Percentiles rank a stretch among this genome's conserved stretches.
Conservation (phyloP, 331 rosid species). For the Pyrus hybrid region DNA sequence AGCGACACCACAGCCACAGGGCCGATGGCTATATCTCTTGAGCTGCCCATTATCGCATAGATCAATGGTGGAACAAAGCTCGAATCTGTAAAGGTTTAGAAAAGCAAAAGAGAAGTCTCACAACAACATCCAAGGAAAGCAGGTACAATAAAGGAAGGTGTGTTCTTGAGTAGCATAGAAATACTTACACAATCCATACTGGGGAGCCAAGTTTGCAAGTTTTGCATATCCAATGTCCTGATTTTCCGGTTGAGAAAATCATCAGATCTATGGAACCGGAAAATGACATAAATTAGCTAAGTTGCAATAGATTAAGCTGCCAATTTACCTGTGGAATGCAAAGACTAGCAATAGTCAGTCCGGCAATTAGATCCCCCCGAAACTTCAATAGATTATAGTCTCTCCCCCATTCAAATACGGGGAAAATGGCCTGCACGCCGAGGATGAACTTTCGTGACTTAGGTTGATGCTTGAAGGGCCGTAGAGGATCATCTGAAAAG, state of each 20-base stretch:
- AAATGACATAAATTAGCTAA: not conserved
- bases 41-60: conserved; percentile 93
- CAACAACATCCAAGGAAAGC: conserved; percentile 11
- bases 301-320: conserved; percentile 1
- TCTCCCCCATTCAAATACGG: conserved; percentile 75
- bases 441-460: conserved; percentile 50
- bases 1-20: conserved; percentile 97
- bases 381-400: conserved; percentile 50
- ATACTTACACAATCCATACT: conserved; percentile 80
- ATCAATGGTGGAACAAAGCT: conserved; percentile 95
- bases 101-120: conserved; percentile 1
- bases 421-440: conserved; percentile 68
- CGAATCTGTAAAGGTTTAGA: conserved; percentile 46
- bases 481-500: conserved; percentile 83
- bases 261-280: conserved; percentile 4
- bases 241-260: conserved; percentile 12
- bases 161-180: not conserved
- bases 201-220: conserved; percentile 82
- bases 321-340: conserved; percentile 88
- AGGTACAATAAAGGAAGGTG: not conserved
- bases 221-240: conserved; percentile 94
- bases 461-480: conserved; percentile 73
- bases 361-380: conserved; percentile 75
- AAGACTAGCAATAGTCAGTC: conserved; percentile 95
- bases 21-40: conserved; percentile 94